These are phyloP conservation scores for Suillus tomentosus DNA, from an alignment of 768 basidiomycete species.

Conservation along the genomic window DNA sequence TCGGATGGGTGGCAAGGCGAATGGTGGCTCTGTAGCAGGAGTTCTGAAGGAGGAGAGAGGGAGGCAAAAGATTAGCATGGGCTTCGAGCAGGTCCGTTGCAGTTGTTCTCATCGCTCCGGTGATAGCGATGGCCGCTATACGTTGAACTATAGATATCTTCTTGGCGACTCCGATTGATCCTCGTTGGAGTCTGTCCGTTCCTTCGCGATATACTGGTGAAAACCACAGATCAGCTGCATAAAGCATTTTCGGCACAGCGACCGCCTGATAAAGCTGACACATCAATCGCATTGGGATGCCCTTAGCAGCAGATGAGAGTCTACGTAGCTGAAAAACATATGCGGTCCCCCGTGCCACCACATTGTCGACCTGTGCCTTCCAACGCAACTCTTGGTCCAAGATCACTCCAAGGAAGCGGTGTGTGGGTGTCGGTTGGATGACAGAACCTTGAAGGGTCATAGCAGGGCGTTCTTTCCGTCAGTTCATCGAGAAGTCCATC, in stretches of 20 bases:
- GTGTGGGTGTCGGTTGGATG: background rate
- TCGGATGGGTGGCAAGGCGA: no score
- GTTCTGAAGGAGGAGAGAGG: no score
- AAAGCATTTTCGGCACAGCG: constrained; percentile 26
- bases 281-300: constrained; percentile 20
- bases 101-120: no score
- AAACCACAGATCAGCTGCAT: constrained; percentile 30
- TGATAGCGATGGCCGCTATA: no score
- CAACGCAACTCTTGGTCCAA: constrained; percentile 24
- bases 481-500: background rate
- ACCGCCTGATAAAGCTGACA: constrained; percentile 26
- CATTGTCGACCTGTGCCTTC: constrained; percentile 17
- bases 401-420: constrained; percentile 32
- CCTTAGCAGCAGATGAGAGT: constrained; percentile 15
- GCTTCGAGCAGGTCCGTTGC: no score
- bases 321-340: background rate
- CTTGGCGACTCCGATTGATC: no score
- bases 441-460: background rate
- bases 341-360: background rate
- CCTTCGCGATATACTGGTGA: background rate
- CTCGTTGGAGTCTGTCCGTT: no score
- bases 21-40: no score
- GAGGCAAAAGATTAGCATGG: no score
- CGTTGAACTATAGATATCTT: no score
- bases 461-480: background rate